Evolutionary conservation across 768 basidiomycete species (phyloP).

Genomic region (Kwoniella mangroviensis): DNA sequence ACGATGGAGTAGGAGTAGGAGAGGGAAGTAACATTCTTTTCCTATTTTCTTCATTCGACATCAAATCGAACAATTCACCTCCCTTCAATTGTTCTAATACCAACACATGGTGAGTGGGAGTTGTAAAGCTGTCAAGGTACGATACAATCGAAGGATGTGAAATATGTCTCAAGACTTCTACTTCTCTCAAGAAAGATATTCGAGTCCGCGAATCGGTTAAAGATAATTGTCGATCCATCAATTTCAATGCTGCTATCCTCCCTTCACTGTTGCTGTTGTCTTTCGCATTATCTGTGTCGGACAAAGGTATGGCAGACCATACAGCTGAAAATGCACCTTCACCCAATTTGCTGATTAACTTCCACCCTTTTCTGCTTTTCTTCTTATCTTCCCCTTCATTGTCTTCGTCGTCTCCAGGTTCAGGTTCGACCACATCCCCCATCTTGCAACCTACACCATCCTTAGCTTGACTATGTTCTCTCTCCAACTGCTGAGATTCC

Average conservation of each 20-base stretch:
- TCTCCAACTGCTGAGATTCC: conserved; percentile 25
- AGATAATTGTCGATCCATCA: conserved; percentile 61
- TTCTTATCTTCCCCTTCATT: not conserved
- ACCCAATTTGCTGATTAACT: conserved; percentile 45
- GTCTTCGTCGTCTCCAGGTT: conserved; percentile 9
- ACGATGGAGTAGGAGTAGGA: conserved; percentile 5
- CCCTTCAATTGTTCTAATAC: conserved; percentile 76
- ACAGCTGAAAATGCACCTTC: conserved; percentile 57
- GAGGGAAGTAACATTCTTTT: conserved; percentile 58
- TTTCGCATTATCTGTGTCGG: conserved; percentile 21
- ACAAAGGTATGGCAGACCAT: conserved; percentile 43
- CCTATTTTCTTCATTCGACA: conserved; percentile 62
- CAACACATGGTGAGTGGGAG: conserved; percentile 73
- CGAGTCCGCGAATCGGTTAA: conserved; percentile 71
- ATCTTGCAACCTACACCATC: conserved; percentile 3
- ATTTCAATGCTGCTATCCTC: conserved; percentile 63
- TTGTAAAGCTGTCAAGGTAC: conserved; percentile 72
- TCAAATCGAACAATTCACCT: conserved; percentile 78
- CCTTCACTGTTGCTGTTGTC: not conserved
- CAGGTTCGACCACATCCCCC: conserved; percentile 24
- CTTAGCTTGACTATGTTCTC: conserved; percentile 27
- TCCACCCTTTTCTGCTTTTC: conserved; percentile 30
- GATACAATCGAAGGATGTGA: conserved; percentile 80
- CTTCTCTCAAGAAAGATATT: conserved; percentile 79
- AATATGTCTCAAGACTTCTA: conserved; percentile 80